Evolutionary conservation across 192 early-diverging fungal genomes (phyloP).

Genomic region (Coemansia sp.): DNA sequence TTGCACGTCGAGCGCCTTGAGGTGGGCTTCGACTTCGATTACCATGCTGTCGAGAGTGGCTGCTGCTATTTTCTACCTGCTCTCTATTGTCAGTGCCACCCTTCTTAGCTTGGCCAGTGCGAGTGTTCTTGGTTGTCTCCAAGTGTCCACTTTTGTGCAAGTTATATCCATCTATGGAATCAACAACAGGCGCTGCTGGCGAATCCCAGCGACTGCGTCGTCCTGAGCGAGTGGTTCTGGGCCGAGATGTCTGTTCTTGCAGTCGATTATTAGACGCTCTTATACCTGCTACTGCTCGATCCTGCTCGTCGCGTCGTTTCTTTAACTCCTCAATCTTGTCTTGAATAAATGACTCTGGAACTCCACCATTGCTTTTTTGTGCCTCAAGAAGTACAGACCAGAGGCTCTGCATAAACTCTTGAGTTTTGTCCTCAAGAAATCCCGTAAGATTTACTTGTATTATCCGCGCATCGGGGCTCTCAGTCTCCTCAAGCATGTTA

Average conservation of each 20-base stretch:
- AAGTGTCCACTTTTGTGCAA: no score
- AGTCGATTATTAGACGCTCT: conserved; percentile 11
- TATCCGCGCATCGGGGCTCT: conserved; percentile 78
- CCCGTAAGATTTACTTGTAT: conserved; percentile 97
- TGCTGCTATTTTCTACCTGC: no score
- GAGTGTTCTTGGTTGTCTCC: no score
- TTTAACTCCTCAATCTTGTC: conserved; percentile 82
- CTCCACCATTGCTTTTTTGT: conserved; percentile 74
- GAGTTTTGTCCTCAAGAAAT: conserved; percentile 83
- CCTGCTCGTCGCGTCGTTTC: conserved; percentile 35
- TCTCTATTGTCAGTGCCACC: no score
- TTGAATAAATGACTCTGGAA: conserved; percentile 83
- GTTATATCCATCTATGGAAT: no score
- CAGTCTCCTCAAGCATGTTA: conserved; percentile 71
- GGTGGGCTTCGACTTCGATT: no score
- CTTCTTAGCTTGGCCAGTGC: no score
- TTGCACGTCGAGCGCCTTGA: no score
- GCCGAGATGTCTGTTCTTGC: neutral
- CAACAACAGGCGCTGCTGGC: neutral
- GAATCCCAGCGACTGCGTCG: conserved; percentile 36
- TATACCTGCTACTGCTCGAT: conserved; percentile 19
- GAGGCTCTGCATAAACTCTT: conserved; percentile 78
- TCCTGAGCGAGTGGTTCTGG: conserved; percentile 12
- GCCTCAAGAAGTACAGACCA: conserved; percentile 93
- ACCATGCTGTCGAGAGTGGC: no score